phyloP scores from a whole-genome alignment of 192 early-diverging fungal species.

The Gorgonomyces haynaldii region DNA sequence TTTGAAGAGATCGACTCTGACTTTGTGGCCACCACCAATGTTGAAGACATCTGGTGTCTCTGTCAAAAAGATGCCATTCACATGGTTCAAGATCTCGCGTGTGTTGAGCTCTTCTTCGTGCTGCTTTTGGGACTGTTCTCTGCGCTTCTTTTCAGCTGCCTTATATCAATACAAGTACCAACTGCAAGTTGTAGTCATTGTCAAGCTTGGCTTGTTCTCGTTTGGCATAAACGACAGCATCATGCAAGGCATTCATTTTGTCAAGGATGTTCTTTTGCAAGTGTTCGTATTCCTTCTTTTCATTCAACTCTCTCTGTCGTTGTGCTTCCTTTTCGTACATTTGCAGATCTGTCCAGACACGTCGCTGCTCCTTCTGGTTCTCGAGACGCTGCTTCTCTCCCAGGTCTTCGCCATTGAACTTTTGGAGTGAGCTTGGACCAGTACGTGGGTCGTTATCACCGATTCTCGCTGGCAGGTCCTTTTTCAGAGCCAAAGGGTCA shows the following conservation, averaged over 20 bases:
- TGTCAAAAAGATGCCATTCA: slow-evolving; percentile 41
- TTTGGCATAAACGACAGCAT: slow-evolving; percentile 21
- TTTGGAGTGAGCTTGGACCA: slow-evolving; percentile 30
- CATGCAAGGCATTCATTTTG: slow-evolving; percentile 25
- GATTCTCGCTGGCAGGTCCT: slow-evolving; percentile 37
- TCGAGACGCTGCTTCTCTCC: slow-evolving; percentile 10
- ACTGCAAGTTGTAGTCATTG: slow-evolving; percentile 24
- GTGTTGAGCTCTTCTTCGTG: slow-evolving; percentile 26
- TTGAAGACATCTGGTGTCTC: slow-evolving; percentile 39
- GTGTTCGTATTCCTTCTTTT: slow-evolving; percentile 29
- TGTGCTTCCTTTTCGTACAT: slow-evolving; percentile 28
- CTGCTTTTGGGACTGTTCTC: slow-evolving; percentile 17
- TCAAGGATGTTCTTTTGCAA: slow-evolving; percentile 23
- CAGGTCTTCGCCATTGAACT: slow-evolving; percentile 49
- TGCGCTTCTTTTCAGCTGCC: slow-evolving; percentile 22
- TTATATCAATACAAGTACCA: slow-evolving; percentile 19
- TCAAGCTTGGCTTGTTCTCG: slow-evolving; percentile 21
- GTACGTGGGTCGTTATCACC: slow-evolving; percentile 28
- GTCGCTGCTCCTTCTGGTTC: slow-evolving; percentile 40
- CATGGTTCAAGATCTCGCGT: slow-evolving; percentile 25
- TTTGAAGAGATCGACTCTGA: slow-evolving; percentile 47
- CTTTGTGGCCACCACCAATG: slow-evolving; percentile 38
- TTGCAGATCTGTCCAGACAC: slow-evolving; percentile 32
- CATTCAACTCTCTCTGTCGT: slow-evolving; percentile 19
- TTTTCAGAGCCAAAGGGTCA: slow-evolving; percentile 33